Base-by-base conservation (phyloP, 108 stramenopile species). In the Nannochloropsis salina region DNA sequence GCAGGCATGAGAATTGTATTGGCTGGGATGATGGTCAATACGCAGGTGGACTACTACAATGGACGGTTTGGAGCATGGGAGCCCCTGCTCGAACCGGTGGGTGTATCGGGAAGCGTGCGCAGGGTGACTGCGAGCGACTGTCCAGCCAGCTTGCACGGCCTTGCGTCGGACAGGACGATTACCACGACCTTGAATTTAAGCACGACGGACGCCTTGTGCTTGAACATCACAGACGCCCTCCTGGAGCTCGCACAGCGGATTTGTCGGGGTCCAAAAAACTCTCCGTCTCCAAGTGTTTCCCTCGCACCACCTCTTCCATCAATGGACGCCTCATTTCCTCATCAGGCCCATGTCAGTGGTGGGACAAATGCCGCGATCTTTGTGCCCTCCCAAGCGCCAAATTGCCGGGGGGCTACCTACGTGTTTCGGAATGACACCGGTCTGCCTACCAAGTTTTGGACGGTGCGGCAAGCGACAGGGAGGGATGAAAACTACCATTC, bases 11-110 rank as follows among this genome's bases (percentile, higher is more conserved):
- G 15, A 74, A 15, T 15, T 15, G 61, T 74, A n/a, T 6, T 74
- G 61, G 15, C 61, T 74, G 61, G 20, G 61, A n/a, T n/a, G 20
- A n/a, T 74, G 61, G 61, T 74, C 2, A 74, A 45, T 9, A 1
- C 12, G 42, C 84, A 87, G 84, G 80, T 85, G 80, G 89, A 89
- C 80, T 86, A 83, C 74, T 89, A 86, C 86, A 86, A 89, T 31
- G 86, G 80, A 0, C 82, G 80, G 2, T 45, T 43, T 8, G 89
- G 89, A 43, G 47, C 79, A 42, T 89, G 89, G 89, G 89, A 89
- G 84, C 89, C 89, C 9, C 51, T 89, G 47, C 42, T 89, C 9
- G 89, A 89, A 80, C 42, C 80, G 21, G 61, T 74, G n/a, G 61
- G 1, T 15, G 20, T 74, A 3, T 74, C 61, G 61, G 61, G 61